Evolutionary conservation across 345 rosid species (phyloP), one percentile per base, ranked within the genome.

Genomic region (Carallia pectinifolia): DNA sequence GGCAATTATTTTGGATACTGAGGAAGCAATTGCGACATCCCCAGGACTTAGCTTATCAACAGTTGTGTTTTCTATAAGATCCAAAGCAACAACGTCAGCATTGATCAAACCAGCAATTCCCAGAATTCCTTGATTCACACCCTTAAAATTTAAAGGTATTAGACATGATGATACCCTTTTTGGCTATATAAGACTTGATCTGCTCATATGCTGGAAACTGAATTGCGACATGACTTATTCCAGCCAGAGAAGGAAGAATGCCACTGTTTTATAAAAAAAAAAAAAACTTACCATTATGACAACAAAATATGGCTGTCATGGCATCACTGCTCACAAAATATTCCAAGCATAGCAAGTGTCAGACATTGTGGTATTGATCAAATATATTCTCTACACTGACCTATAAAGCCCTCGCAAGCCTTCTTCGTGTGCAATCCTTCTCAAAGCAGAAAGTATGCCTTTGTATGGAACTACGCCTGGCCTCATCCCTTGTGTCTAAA

Each of bases 191-290:
- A 52, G 48, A 77, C 77, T 95, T 95, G 33, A 92, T 89, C 84
- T 87, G 85, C 78, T 95, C 99, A 47, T 95, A 84, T 38, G 91
- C 96, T 16, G 97, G 97, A 84, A 95, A 92, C 78, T 94, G 97
- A 73, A 92, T 92, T 0, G 97, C 97, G 52, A 92, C 97, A 64
- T 94, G 97, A 80, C 90, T 92, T 75, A 90, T 73, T 64, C 99
- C 97, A 2, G 88, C 96, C 77, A 95, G 84, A 23, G 97, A 95
- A 60, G 99, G 99, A 54, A 92, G 76, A 65, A 95, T 70, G 19
- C 97, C 99, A 80, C 97, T 95, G 97, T 75, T 84, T 71, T 73
- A 81, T 52, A 72, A 44, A 58, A 65, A 81, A 55, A 72, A 44
- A 58, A 65, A 27, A 74, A 62, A 76, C 44, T 30, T 36, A 39